Conservation (phyloP, 2,329 filamentous ascomycete genomes). For the Pseudogymnoascus sp. region DNA sequence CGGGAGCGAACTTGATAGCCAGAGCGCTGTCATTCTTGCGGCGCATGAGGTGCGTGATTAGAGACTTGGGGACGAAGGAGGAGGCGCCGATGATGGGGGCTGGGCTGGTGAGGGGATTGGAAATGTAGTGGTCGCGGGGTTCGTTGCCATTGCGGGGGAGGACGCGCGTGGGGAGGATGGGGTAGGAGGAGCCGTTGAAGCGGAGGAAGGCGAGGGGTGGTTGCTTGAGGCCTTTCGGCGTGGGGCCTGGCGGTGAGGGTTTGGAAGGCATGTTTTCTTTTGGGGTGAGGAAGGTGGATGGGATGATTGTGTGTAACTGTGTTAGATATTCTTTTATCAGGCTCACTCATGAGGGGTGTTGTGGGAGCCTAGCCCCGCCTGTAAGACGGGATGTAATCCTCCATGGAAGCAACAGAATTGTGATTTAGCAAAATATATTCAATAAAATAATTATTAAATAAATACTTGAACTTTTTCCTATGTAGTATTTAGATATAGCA, state of each 20-base stretch:
- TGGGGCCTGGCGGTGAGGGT: not conserved
- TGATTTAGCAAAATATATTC: not conserved
- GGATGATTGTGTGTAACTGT: not conserved
- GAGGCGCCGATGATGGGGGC: slow-evolving; percentile 21
- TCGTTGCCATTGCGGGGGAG: slow-evolving; percentile 7
- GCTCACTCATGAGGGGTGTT: not conserved
- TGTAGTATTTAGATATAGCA: not conserved
- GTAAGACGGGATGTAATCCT: not conserved
- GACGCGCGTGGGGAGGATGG: slow-evolving; percentile 10
- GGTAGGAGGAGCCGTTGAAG: slow-evolving; percentile 1
- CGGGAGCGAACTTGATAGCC: slow-evolving; percentile 16
- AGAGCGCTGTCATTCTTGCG: slow-evolving; percentile 20
- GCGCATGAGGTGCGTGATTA: slow-evolving; percentile 20
- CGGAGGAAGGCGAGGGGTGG: slow-evolving; percentile 1
- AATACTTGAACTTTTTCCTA: not conserved
- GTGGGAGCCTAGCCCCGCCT: not conserved
- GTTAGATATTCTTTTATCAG: not conserved
- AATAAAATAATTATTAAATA: not conserved
- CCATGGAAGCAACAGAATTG: not conserved
- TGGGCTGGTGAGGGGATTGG: slow-evolving; percentile 11
- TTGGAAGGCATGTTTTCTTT: not conserved
- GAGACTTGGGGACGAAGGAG: slow-evolving; percentile 16
- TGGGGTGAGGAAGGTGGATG: not conserved
- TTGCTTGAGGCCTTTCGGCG: not conserved
- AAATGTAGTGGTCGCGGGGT: slow-evolving; percentile 16